These are phyloP conservation scores for Microbotryum violaceum DNA, from an alignment of 1,284 basidiomycete genomes.

Conservation along the genomic window DNA sequence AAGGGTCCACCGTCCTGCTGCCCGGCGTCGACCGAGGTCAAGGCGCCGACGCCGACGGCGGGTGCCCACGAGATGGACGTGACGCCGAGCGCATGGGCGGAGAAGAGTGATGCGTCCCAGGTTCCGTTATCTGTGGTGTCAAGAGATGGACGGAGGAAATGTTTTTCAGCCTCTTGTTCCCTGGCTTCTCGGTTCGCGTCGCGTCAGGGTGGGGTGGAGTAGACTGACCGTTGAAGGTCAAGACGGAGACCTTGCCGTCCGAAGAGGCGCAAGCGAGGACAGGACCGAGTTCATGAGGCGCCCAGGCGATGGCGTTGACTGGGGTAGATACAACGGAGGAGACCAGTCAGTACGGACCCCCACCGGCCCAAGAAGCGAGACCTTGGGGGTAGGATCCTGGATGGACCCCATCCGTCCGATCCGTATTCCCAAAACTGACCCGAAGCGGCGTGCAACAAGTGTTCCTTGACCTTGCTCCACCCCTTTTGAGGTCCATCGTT, in stretches of 20 bases:
- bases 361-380: neutral
- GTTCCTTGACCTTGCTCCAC: constrained; percentile 96
- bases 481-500: constrained; percentile 41
- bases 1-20: neutral
- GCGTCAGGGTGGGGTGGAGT: neutral
- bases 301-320: constrained; percentile 99
- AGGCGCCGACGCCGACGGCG: constrained; percentile 48
- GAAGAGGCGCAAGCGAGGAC: constrained; percentile 97
- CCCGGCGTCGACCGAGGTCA: constrained; percentile 13
- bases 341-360: neutral
- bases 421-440: constrained; percentile 49
- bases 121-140: constrained; percentile 74
- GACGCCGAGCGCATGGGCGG: constrained; percentile 91
- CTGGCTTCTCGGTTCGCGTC: neutral
- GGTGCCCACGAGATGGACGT: constrained; percentile 98
- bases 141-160: neutral
- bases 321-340: neutral
- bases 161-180: too few relatives aligned
- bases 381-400: too few relatives aligned
- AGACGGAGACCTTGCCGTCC: constrained; percentile 92
- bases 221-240: constrained; percentile 89
- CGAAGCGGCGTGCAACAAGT: constrained; percentile 85
- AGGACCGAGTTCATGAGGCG: constrained; percentile 92
- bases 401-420: neutral
- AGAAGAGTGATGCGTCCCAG: constrained; percentile 91